Conservation (phyloP, 1,139 yeast species). For the Suhomyces chickasaworum region DNA sequence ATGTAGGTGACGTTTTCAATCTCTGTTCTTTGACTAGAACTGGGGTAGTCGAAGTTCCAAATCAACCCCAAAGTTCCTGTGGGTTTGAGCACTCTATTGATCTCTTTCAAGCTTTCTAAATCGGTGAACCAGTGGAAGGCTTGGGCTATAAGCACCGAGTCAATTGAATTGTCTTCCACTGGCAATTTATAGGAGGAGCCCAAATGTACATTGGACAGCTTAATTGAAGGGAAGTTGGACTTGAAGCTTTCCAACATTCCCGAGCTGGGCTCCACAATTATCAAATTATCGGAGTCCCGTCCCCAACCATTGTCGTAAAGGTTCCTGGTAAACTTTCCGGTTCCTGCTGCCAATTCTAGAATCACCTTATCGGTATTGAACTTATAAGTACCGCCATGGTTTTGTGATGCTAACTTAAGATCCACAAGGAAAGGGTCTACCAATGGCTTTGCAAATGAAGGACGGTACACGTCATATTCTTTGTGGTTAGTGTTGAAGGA, state of each 20-base stretch:
- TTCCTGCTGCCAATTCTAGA: conserved; percentile 64
- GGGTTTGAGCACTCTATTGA: conserved; percentile 53
- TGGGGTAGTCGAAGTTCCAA: conserved; percentile 60
- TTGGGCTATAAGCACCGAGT: conserved; percentile 61
- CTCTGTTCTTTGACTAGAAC: conserved; percentile 11
- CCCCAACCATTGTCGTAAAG: conserved; percentile 46
- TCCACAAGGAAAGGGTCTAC: conserved; percentile 49
- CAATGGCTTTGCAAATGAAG: conserved; percentile 50
- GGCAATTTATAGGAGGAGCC: conserved; percentile 58
- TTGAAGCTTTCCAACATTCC: conserved; percentile 59
- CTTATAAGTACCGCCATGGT: conserved; percentile 12
- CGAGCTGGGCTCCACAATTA: conserved; percentile 58
- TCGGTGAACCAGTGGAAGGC: conserved; percentile 74
- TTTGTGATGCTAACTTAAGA: conserved; percentile 30
- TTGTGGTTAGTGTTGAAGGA: conserved; percentile 58
- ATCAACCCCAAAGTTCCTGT: conserved; percentile 54
- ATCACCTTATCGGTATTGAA: conserved; percentile 32
- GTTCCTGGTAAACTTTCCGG: conserved; percentile 62
- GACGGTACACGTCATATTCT: conserved; percentile 58
- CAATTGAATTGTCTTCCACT: conserved; percentile 45
- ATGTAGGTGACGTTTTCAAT: conserved; percentile 12
- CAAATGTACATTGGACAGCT: conserved; percentile 23
- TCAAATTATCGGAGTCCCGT: conserved; percentile 28
- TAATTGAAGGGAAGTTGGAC: conserved; percentile 50
- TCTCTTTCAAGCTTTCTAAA: conserved; percentile 48